Evolutionary conservation across 73 alveolate species (phyloP).

Genomic region (Tetrahymena malaccensis): DNA sequence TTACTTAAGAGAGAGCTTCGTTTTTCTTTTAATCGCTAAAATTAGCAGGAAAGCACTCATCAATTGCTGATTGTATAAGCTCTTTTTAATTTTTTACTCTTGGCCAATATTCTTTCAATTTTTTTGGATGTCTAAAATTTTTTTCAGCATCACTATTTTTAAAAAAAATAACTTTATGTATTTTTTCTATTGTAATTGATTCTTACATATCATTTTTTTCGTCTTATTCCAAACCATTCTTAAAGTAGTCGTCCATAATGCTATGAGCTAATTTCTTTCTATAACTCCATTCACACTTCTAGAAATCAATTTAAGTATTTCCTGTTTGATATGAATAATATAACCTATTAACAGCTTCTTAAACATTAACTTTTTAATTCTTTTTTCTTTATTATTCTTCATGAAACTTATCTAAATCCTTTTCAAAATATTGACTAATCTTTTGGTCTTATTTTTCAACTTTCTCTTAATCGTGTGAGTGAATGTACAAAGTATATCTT

Average conservation of each 20-base stretch:
- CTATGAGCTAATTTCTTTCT: not conserved
- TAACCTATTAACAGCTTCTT: not conserved
- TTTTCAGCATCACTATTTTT: not conserved
- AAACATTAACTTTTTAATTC: not conserved
- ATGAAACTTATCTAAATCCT: not conserved
- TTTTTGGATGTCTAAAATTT: not conserved
- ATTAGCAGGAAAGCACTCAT: not conserved
- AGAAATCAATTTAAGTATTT: not conserved
- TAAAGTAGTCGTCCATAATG: not conserved
- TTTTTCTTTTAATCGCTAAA: not conserved
- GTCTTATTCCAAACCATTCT: not conserved
- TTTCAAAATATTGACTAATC: not conserved
- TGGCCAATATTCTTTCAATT: not conserved
- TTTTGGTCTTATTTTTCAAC: not conserved
- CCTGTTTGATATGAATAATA: not conserved
- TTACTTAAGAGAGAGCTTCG: not conserved
- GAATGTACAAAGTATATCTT: not conserved
- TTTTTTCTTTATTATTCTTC: not conserved
- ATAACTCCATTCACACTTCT: not conserved
- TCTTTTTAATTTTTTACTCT: not conserved
- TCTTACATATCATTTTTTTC: not conserved
- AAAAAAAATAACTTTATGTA: not conserved
- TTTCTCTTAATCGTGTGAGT: not conserved
- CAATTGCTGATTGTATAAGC: not conserved
- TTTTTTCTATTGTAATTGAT: no score